A percentile compares a stretch with the other conserved stretches of the same genome.
phyloP scores from a whole-genome alignment of 345 rosid genomes.

The Sisymbrium irio region DNA sequence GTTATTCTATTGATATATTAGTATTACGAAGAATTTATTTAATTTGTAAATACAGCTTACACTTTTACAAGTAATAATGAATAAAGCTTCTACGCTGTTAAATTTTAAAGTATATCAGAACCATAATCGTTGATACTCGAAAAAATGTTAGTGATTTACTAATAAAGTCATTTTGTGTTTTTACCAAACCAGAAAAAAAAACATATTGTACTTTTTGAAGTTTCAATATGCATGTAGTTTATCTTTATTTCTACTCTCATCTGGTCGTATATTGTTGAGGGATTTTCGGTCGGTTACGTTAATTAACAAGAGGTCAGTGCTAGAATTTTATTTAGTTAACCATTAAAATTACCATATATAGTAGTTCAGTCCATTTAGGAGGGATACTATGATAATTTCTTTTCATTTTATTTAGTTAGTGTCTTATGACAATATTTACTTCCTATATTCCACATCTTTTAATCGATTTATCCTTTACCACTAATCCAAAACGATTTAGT shows the following conservation, averaged over 20 bases:
- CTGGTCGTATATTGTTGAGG: background rate
- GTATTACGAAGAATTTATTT: no score
- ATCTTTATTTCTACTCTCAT: background rate
- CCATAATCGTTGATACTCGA: no score
- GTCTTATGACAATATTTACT: background rate
- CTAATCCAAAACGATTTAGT: no score
- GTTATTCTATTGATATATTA: no score
- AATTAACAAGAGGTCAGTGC: background rate
- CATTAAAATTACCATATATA: background rate
- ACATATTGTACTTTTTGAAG: background rate
- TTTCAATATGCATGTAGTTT: background rate
- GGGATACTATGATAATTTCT: background rate
- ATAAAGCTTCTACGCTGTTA: no score
- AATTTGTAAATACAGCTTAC: no score
- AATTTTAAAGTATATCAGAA: no score
- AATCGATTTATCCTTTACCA: no score
- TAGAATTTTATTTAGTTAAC: background rate
- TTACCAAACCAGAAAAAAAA: background rate
- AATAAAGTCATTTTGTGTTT: background rate
- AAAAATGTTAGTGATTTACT: no score
- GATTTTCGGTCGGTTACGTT: background rate
- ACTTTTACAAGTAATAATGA: no score
- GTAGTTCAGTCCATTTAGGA: background rate
- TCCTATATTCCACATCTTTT: background rate
- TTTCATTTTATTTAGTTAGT: background rate